These are phyloP conservation scores for Coemansia sp. DNA, from an alignment of 192 early-diverging fungal species.

Conservation along the genomic window DNA sequence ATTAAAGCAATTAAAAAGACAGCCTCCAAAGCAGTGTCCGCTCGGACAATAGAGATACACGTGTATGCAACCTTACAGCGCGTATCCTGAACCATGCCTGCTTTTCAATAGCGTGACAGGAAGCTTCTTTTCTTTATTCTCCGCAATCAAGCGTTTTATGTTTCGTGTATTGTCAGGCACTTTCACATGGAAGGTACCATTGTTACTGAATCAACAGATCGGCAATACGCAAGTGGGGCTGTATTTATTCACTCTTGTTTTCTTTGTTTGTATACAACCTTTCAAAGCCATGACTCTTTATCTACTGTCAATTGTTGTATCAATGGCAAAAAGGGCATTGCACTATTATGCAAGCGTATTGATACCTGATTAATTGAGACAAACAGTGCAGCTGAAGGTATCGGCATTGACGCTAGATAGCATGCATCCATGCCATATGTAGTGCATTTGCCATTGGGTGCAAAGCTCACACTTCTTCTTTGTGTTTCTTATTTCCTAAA, in stretches of 20 bases:
- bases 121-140: not conserved
- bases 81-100: not conserved
- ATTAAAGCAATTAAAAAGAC: not conserved
- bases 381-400: not conserved
- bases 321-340: not conserved
- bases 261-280: not conserved
- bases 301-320: not conserved
- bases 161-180: not conserved
- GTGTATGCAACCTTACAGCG: not conserved
- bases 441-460: not conserved
- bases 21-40: not conserved
- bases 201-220: not conserved
- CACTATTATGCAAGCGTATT: not conserved
- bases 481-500: conserved; percentile 1
- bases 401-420: not conserved
- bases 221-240: not conserved
- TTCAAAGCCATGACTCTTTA: not conserved
- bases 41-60: not conserved
- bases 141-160: not conserved
- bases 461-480: not conserved
- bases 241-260: not conserved
- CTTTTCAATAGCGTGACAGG: not conserved
- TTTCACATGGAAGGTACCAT: not conserved
- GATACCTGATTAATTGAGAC: not conserved
- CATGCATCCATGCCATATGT: not conserved